Base-by-base conservation (phyloP, 2,329 filamentous ascomycete genomes). In the Cadophora sp. region DNA sequence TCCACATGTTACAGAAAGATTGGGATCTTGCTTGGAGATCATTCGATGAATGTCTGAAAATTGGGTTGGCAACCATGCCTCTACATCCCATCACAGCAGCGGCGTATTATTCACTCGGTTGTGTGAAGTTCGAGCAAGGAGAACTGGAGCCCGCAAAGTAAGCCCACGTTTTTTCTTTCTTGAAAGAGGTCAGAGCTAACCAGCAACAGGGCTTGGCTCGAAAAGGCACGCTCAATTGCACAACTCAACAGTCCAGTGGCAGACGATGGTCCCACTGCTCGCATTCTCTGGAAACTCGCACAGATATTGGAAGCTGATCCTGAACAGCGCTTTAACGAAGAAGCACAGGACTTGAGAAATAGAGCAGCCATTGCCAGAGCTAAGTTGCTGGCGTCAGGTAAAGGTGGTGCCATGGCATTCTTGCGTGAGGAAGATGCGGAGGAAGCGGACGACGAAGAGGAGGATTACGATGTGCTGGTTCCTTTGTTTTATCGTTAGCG, bases 401-500 rank as follows among this genome's bases (percentile, higher is more conserved):
- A 80, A 73, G 78, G 77, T 0, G 77, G 76, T 3, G 68, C 79
- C 27, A 73, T 75, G 19, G 72, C 78, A 16, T 69, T 71, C 3
- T 69, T 78, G 66, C 77, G 79, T 55, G 76, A 79, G 24, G 76
- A 79, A 5, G 67, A 62, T 16, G 61, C 68, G 27, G 48, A 43
- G 1, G 69, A 73, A 31, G 8, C 26, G 8, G 58, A 70, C 29
- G 67, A 73, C 31, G 63, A 56, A 27, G 72, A 74, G 26, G 67
- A 72, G 58, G 22, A 37, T 22, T 74, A 71, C 43, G 72, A 74
- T 50, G 50, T 62, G 8, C 59, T 73, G 29, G 68, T 74, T 53
- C 71, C 72, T 6, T 40, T 64, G 12, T 74, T 64, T 43, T 73
- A 70, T 46, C 66, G 70, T 53, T 73, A 37, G 16, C 9, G 31